Evolutionary conservation across 2,329 filamentous ascomycete species (phyloP).

Genomic region (Epicoccum nigrum): DNA sequence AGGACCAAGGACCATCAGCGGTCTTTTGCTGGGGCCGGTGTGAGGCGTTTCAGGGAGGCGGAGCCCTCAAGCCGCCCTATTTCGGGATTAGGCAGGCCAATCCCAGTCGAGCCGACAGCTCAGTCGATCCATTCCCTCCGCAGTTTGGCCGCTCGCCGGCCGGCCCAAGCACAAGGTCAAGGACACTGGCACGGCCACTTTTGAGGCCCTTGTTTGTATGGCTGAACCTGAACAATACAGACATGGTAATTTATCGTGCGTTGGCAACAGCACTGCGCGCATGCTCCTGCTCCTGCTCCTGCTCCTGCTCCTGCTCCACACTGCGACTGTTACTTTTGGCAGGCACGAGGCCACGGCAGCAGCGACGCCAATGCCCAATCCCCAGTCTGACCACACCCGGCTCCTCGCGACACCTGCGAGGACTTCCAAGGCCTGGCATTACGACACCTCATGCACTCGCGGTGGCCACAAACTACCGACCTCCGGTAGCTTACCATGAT

Average conservation of each 20-base stretch:
- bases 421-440: conserved; percentile 20
- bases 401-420: conserved; percentile 8
- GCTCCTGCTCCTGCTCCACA: neutral
- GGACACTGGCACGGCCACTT: neutral
- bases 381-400: conserved; percentile 1
- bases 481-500: neutral
- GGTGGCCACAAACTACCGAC: conserved; percentile 15
- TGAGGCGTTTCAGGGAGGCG: conserved; percentile 35
- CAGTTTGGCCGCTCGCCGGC: conserved; percentile 6
- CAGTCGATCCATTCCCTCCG: conserved; percentile 12
- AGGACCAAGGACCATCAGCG: conserved; percentile 17
- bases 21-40: conserved; percentile 35
- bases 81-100: conserved; percentile 22
- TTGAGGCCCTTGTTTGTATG: neutral
- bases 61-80: conserved; percentile 17
- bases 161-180: neutral
- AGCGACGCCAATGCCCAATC: neutral
- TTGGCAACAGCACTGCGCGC: neutral
- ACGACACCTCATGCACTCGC: conserved; percentile 23
- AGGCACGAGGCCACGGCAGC: neutral
- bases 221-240: neutral
- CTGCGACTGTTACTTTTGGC: neutral
- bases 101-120: conserved; percentile 14
- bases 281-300: neutral
- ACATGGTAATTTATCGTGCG: conserved; percentile 10